These are phyloP conservation scores for Mortierella sp. DNA, from an alignment of 371 early-diverging fungal genomes.

Conservation along the genomic window DNA sequence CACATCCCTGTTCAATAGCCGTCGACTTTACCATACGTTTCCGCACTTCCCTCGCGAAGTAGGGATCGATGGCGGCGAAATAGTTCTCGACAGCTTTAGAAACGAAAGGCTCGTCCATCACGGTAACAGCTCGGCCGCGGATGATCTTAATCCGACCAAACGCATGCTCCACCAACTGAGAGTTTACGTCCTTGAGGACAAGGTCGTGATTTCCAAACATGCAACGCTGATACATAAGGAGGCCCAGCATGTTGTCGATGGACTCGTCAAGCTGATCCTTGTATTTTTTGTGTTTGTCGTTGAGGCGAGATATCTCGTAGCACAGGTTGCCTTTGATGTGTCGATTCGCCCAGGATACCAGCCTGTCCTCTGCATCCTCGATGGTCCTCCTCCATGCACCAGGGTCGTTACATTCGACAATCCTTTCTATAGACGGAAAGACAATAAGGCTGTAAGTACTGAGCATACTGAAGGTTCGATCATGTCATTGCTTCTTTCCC, in stretches of 20 bases:
- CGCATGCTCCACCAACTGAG: constrained; percentile 28
- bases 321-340: constrained; percentile 39
- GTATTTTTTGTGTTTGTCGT: constrained; percentile 33
- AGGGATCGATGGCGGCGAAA: constrained; percentile 14
- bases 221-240: constrained; percentile 34
- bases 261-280: constrained; percentile 22
- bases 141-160: constrained; percentile 22
- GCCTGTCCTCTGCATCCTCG: constrained; percentile 22
- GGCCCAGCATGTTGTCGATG: constrained; percentile 23
- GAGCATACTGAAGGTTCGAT: not conserved
- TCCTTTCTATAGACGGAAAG: not conserved
- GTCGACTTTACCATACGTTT: constrained; percentile 21
- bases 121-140: constrained; percentile 14
- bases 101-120: constrained; percentile 23
- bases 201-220: constrained; percentile 35
- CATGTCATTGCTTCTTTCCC: not conserved
- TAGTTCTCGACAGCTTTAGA: constrained; percentile 20
- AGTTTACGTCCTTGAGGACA: constrained; percentile 20
- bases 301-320: constrained; percentile 16
- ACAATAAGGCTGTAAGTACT: not conserved
- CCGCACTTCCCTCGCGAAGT: constrained; percentile 18
- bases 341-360: constrained; percentile 31
- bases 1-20: constrained; percentile 13
- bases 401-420: not conserved
- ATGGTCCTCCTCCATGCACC: constrained; percentile 23